Evolutionary conservation across 495 filamentous ascomycete species (phyloP), one percentile per base, ranked within the genome.

Genomic region (Podospora anserina): DNA sequence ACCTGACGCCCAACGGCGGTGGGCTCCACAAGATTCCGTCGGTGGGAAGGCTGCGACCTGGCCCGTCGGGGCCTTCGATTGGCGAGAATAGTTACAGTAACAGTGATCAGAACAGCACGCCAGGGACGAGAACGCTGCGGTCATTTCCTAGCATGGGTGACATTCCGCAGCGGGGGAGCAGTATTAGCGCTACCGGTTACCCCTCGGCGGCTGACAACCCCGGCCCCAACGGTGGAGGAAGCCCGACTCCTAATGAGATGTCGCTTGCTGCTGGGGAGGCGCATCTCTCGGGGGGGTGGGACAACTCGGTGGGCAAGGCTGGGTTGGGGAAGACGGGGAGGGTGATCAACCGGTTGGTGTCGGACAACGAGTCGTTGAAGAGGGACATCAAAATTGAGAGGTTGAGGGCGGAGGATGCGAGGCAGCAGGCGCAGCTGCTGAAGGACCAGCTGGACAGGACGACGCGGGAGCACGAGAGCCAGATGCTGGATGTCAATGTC

Each of bases 301-400:
- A 90, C 69, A 84, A 87, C 11, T 89, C 91, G 0, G 86, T 94
- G 54, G 92, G 92, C 55, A 88, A 91, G 64, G 92, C 92, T 32
- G 88, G 88, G 11, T 87, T 91, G 0, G 93, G 93, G 66, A 97
- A 97, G 80, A 95, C 91, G 2, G 93, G 93, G n/a, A 87, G 93
- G 16, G 93, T 97, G 16, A 97, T 97, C 73, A 93, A 97, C 76
- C 87, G 88, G 65, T 77, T 97, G 44, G 92, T 95, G 79, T 91
- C 89, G 49, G 94, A 97, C 71, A 95, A 94, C 72, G 94, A 96
- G 63, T 87, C 89, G 30, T 80, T 96, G 59, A 92, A 88, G 67
- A 88, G 93, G 55, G 93, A 97, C 69, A 85, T 93, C 64, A 85
- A 89, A 66, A 83, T 94, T 26, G 90, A 93, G 75, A 86, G 86